Conservation (phyloP, 179 eudicot species). For the Beta macrorhiza region DNA sequence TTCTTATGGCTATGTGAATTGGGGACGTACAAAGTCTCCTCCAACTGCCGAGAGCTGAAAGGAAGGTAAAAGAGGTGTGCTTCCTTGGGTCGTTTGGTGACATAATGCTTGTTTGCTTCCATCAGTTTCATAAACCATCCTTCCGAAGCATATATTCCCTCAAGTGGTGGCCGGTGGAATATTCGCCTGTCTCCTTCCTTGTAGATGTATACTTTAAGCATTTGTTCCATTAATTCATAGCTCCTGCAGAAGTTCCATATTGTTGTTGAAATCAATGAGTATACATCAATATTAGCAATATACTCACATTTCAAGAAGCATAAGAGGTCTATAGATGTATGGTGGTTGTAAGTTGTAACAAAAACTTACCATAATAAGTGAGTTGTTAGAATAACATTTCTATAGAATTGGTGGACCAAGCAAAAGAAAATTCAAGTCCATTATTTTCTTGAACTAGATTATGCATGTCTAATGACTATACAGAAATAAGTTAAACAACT, state of each 20-base stretch:
- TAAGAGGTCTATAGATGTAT: neutral
- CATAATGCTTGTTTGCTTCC: slow-evolving; percentile 45
- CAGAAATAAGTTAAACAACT: neutral
- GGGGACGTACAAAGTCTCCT: slow-evolving; percentile 45
- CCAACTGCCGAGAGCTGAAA: slow-evolving; percentile 50
- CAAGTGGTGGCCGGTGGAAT: slow-evolving; percentile 51
- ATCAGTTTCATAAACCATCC: slow-evolving; percentile 65
- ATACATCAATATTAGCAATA: neutral
- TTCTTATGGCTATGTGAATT: slow-evolving; percentile 49
- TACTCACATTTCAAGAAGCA: neutral
- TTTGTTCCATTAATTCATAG: slow-evolving; percentile 53
- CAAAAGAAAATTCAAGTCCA: neutral
- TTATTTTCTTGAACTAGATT: neutral
- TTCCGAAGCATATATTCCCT: slow-evolving; percentile 60
- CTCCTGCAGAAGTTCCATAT: slow-evolving; percentile 36
- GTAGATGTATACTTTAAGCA: slow-evolving; percentile 57
- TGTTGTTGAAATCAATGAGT: neutral
- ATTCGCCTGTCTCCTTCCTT: slow-evolving; percentile 52
- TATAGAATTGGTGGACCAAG: neutral
- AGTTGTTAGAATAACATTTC: too few species aligned
- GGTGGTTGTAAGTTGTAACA: neutral
- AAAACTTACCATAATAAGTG: neutral
- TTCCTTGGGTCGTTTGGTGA: slow-evolving; percentile 38
- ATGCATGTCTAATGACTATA: neutral
- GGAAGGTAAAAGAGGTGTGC: slow-evolving; percentile 66